Evolutionary conservation across 352 stramenopile genomes (phyloP).

Genomic region (Phytophthora tubulina): DNA sequence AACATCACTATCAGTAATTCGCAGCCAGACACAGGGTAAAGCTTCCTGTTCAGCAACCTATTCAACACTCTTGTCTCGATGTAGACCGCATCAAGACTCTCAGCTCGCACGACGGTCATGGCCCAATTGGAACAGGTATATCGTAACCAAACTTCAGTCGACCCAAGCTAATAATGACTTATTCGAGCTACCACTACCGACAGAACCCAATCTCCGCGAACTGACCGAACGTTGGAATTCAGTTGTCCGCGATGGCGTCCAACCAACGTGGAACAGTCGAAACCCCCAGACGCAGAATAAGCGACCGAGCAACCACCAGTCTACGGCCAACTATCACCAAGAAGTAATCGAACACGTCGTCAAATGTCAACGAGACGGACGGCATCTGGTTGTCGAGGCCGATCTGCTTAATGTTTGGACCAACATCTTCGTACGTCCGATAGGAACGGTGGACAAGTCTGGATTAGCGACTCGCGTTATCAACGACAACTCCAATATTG

Average conservation of each 20-base stretch:
- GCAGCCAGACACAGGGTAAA: too few species aligned
- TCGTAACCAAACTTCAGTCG: neutral
- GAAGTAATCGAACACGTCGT: neutral
- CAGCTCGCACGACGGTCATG: neutral
- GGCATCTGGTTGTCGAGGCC: neutral
- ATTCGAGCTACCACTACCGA: neutral
- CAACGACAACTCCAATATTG: neutral
- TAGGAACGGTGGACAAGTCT: neutral
- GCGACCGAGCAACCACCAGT: conserved; percentile 4
- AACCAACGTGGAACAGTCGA: neutral
- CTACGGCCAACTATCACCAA: conserved; percentile 1
- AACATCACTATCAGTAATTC: too few species aligned
- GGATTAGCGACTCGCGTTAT: neutral
- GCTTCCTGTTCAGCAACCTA: too few species aligned
- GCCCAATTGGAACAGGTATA: conserved; percentile 7
- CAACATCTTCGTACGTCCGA: conserved; percentile 1
- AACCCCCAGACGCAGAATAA: neutral
- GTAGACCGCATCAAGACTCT: neutral
- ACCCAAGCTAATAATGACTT: conserved; percentile 21
- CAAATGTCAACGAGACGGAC: neutral
- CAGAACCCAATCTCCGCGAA: neutral
- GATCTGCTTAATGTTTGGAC: neutral
- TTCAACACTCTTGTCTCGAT: neutral
- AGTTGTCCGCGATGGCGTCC: conserved; percentile 5
- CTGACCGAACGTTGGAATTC: conserved; percentile 1